phyloP scores from a whole-genome alignment of 495 filamentous ascomycete species.

The Xylaria acuta region DNA sequence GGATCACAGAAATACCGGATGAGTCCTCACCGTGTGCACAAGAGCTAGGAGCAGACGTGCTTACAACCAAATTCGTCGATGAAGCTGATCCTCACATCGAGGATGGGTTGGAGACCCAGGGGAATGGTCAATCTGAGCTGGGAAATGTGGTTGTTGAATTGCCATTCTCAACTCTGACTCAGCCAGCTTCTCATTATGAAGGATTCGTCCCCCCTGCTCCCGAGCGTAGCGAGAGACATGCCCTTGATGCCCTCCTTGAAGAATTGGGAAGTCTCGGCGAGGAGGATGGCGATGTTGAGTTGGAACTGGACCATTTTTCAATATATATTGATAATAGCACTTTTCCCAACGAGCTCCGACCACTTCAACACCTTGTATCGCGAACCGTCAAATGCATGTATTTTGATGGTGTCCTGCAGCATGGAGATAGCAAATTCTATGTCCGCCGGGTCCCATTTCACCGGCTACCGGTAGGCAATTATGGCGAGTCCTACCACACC shows the following conservation, averaged over 20 bases:
- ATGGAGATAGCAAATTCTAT: slow-evolving; percentile 51
- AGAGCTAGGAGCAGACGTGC: neutral
- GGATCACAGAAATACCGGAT: neutral
- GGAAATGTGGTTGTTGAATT: slow-evolving; percentile 33
- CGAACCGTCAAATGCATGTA: slow-evolving; percentile 48
- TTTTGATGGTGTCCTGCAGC: slow-evolving; percentile 66
- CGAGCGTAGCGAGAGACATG: slow-evolving; percentile 35
- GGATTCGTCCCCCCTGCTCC: slow-evolving; percentile 33
- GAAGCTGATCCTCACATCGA: neutral
- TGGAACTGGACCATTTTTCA: slow-evolving; percentile 57
- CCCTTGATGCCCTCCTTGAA: slow-evolving; percentile 36
- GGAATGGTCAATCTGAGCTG: neutral
- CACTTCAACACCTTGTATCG: slow-evolving; percentile 57
- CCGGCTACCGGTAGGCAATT: slow-evolving; percentile 68
- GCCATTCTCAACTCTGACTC: slow-evolving; percentile 36
- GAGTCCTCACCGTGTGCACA: neutral
- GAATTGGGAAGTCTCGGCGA: neutral
- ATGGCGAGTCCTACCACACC: slow-evolving; percentile 54
- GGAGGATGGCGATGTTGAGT: slow-evolving; percentile 45
- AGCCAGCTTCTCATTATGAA: slow-evolving; percentile 34
- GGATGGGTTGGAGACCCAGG: neutral
- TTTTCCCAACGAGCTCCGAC: slow-evolving; percentile 55
- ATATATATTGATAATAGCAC: slow-evolving; percentile 50
- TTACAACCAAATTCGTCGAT: neutral
- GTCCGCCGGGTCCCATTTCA: slow-evolving; percentile 62